Evolutionary conservation across 2,329 filamentous ascomycete species (phyloP).

Genomic region (Apiospora koreana): DNA sequence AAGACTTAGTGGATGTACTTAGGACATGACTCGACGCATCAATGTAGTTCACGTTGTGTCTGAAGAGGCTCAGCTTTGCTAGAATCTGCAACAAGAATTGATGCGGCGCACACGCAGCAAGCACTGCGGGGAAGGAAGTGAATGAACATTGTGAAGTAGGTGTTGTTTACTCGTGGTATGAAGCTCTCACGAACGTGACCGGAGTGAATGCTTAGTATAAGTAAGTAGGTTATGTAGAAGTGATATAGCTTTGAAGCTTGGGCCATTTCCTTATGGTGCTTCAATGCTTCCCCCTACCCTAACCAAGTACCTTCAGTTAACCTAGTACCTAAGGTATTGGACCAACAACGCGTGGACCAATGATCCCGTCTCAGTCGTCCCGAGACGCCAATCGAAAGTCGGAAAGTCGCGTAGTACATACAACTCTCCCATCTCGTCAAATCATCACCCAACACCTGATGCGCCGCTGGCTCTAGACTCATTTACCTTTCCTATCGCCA

Average conservation of each 20-base stretch:
- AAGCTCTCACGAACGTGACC: background rate
- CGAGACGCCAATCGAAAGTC: background rate
- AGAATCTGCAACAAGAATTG: background rate
- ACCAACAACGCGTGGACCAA: background rate
- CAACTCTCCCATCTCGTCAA: background rate
- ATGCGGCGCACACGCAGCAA: background rate
- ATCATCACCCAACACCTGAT: conserved; percentile 5
- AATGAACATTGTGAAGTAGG: background rate
- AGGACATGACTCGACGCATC: no score
- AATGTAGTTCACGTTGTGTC: no score
- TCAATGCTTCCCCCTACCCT: no score
- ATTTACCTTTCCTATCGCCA: background rate
- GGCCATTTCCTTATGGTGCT: background rate
- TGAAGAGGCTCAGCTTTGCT: background rate
- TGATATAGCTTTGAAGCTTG: no score
- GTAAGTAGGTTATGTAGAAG: no score
- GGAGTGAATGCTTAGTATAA: background rate
- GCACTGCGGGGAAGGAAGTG: background rate
- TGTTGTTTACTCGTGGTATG: background rate
- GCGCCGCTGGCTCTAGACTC: background rate
- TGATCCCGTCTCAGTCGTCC: background rate
- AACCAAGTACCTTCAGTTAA: no score
- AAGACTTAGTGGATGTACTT: background rate
- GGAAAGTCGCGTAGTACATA: conserved; percentile 6
- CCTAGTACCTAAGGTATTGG: no score